phyloP scores from a whole-genome alignment of 768 basidiomycete genomes.

The Lentinula raphanica region DNA sequence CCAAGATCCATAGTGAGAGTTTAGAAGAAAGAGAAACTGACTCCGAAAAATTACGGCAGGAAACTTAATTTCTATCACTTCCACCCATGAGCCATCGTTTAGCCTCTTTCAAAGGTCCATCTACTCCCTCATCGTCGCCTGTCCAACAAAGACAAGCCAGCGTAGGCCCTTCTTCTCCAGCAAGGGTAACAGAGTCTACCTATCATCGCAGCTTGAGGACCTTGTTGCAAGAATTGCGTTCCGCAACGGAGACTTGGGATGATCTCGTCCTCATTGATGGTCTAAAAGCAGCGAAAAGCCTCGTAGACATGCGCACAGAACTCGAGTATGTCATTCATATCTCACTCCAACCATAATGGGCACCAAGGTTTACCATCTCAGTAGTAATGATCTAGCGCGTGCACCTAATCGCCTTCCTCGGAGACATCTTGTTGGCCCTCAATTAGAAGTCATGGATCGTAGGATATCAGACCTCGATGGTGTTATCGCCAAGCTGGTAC shows the following conservation, averaged over 20 bases:
- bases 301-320: conserved; percentile 78
- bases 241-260: conserved; percentile 71
- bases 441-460: conserved; percentile 63
- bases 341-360: no score
- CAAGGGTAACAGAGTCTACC: conserved; percentile 62
- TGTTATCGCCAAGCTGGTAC: conserved; percentile 62
- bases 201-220: conserved; percentile 75
- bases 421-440: conserved; percentile 56
- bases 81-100: conserved; percentile 39
- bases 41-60: conserved; percentile 5
- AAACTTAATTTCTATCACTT: background rate
- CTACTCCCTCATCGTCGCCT: conserved; percentile 67
- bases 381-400: conserved; percentile 64
- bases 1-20: conserved; percentile 55
- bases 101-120: conserved; percentile 76
- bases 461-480: conserved; percentile 53
- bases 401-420: conserved; percentile 54
- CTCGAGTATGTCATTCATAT: conserved; percentile 57
- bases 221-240: conserved; percentile 61
- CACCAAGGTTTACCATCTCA: no score
- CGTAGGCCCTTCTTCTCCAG: conserved; percentile 36
- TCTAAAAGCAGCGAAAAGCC: conserved; percentile 61
- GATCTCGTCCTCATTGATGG: conserved; percentile 78
- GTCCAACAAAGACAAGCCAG: conserved; percentile 37
- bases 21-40: background rate